Evolutionary conservation across 768 basidiomycete species (phyloP).

Genomic region (Strobilomyces echinocephalus): DNA sequence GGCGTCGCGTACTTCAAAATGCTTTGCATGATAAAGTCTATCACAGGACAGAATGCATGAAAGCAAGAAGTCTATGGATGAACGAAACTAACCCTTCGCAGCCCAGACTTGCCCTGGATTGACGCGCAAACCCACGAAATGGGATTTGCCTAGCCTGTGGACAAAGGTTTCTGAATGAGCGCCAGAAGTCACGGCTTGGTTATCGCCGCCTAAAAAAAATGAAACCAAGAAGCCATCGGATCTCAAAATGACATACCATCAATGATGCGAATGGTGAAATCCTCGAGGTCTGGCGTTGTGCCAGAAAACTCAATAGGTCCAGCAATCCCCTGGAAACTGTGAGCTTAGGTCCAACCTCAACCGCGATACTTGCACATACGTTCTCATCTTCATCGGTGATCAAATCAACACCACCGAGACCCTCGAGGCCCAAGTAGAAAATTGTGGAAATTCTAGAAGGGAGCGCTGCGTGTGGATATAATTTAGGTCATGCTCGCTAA

Average conservation of each 20-base stretch:
- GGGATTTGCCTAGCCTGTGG: slow-evolving; percentile 63
- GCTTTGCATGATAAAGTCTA: slow-evolving; percentile 61
- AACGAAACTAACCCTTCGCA: slow-evolving; percentile 58
- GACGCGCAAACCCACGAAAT: slow-evolving; percentile 60
- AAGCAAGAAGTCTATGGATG: not conserved
- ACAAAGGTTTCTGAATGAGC: slow-evolving; percentile 53
- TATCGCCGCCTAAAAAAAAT: slow-evolving; percentile 49
- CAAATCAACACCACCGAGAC: slow-evolving; percentile 77
- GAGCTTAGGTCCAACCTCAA: not conserved
- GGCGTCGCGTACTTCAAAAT: slow-evolving; percentile 56
- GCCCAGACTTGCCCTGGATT: slow-evolving; percentile 71
- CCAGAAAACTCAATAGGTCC: slow-evolving; percentile 71
- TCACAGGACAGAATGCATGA: not conserved
- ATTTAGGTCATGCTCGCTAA: slow-evolving; percentile 22
- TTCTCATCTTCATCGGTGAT: slow-evolving; percentile 72
- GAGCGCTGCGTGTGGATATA: slow-evolving; percentile 27
- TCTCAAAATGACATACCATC: slow-evolving; percentile 51
- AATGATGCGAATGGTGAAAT: slow-evolving; percentile 73
- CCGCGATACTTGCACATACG: slow-evolving; percentile 40
- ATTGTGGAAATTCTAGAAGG: slow-evolving; percentile 70
- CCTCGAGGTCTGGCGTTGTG: slow-evolving; percentile 70
- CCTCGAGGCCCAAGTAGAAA: slow-evolving; percentile 87
- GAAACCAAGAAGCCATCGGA: not conserved
- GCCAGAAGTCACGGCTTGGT: slow-evolving; percentile 51
- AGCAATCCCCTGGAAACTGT: slow-evolving; percentile 56